Base-by-base conservation (phyloP, 2,329 filamentous ascomycete genomes). In the Aureobasidium sp. region DNA sequence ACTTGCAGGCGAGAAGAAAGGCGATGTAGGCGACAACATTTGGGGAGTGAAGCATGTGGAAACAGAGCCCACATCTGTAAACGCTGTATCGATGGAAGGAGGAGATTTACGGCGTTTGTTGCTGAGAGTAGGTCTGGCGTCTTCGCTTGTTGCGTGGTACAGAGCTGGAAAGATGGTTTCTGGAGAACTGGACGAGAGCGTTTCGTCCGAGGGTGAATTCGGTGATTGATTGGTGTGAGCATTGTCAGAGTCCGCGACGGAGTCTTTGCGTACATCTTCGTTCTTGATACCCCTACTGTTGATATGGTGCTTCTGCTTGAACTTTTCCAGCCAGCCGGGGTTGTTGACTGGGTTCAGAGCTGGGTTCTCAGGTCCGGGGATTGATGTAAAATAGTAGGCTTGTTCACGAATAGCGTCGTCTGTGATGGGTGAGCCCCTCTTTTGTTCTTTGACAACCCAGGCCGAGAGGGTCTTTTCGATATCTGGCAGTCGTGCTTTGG, bases 391-490 rank as follows among this genome's bases (percentile, higher is more conserved):
- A 65, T 91, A 86, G 54, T 82, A 82, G 1, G 91, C 91, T 74
- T 95, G 91, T 66, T 95, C 89, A 70, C 87, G 84, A 68, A 97
- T 93, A 67, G 89, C 85, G n/a, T 85, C 83, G 72, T 96, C 90
- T 35, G 83, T 88, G 45, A 96, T 78, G 17, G 86, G 80, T 40
- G 87, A 79, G 1, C 92, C 91, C 70, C 87, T 84, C 70, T 87
- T 86, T 70, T 91, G 86, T 70, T 89, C 85, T 67, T 95, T 94
- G 71, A 85, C 85, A 35, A 90, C 86, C 87, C 91, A 97, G 70
- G 91, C 92, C 50, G 88, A 85, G 44, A 99, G 82, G 1, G 93
- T 91, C 70, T 91, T 87, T 73, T 97, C 94, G 69, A 97, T 92
- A 75, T 97, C 92, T 12, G 90, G 91, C 52, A 85, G 88, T 73